These are phyloP conservation scores for Tripidium arundinaceum DNA, from an alignment of 202 grass and related monocot species.

Conservation along the genomic window DNA sequence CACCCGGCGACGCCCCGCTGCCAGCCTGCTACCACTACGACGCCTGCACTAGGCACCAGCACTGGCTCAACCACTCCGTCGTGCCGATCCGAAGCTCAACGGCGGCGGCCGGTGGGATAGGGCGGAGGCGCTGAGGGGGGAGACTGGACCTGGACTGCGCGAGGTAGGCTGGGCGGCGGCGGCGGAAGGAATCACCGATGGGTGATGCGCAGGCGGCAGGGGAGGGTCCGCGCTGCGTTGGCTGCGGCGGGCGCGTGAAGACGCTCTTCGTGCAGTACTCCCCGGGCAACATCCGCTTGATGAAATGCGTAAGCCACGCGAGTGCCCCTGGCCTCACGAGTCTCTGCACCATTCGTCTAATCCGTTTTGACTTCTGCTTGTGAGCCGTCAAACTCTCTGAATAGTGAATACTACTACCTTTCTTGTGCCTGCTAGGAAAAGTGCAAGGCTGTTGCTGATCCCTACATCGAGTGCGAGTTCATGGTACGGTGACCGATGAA, in stretches of 20 bases:
- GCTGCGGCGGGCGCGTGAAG: constrained; percentile 51
- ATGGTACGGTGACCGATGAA: constrained; percentile 42
- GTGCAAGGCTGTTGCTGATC: constrained; percentile 80
- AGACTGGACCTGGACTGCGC: background rate
- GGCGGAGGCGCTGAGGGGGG: background rate
- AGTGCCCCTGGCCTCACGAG: too few species aligned
- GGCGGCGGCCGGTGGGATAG: background rate
- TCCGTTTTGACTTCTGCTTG: background rate
- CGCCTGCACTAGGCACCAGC: too few species aligned
- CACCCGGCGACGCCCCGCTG: too few species aligned
- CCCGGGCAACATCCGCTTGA: constrained; percentile 90
- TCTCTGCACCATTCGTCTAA: too few species aligned
- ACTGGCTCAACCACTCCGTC: too few species aligned
- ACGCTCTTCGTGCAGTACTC: constrained; percentile 91
- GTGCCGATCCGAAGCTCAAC: background rate
- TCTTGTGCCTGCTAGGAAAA: constrained; percentile 45
- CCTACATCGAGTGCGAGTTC: constrained; percentile 97
- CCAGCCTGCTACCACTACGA: too few species aligned
- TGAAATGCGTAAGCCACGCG: too few species aligned
- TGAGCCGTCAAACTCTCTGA: background rate
- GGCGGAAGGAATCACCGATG: background rate
- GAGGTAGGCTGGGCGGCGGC: background rate
- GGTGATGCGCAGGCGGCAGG: constrained; percentile 7
- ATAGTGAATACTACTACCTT: background rate
- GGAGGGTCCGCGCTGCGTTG: constrained; percentile 55